phyloP scores from a whole-genome alignment of 139 green algal species.

The Chlamydomonas sphaeroides region DNA sequence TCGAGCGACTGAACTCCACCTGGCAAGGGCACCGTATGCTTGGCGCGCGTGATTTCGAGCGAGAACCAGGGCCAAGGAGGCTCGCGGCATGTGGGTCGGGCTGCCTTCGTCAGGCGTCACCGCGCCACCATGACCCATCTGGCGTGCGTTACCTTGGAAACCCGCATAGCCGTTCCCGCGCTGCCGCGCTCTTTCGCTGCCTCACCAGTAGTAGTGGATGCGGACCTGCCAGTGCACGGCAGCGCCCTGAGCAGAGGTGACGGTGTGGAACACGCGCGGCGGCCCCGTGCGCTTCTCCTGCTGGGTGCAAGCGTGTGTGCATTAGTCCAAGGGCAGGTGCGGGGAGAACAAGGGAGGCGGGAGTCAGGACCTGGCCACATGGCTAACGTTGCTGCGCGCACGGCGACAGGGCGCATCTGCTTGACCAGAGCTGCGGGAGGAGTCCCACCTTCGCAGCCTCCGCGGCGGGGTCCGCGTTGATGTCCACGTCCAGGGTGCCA shows the following conservation, averaged over 20 bases:
- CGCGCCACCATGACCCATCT: too few relatives aligned
- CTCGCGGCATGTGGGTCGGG: too few relatives aligned
- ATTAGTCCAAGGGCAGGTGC: neutral
- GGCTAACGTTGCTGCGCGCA: too few relatives aligned
- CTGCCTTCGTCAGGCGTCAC: too few relatives aligned
- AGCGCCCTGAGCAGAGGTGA: slow-evolving; percentile 82
- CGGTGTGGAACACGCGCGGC: slow-evolving; percentile 75
- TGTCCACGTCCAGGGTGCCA: slow-evolving; percentile 69
- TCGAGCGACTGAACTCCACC: too few relatives aligned
- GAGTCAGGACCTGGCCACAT: neutral
- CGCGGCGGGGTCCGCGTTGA: slow-evolving; percentile 42
- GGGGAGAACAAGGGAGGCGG: slow-evolving; percentile 1
- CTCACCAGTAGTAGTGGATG: slow-evolving; percentile 87
- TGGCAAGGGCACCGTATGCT: neutral
- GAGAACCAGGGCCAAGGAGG: too few relatives aligned
- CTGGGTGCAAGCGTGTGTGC: neutral
- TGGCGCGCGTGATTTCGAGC: too few relatives aligned
- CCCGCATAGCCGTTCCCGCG: too few relatives aligned
- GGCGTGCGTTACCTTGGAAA: too few relatives aligned
- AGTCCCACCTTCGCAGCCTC: slow-evolving; percentile 7
- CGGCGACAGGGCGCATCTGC: too few relatives aligned
- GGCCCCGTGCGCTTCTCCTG: neutral
- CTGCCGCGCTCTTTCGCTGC: too few relatives aligned
- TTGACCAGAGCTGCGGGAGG: too few relatives aligned
- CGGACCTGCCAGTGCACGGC: slow-evolving; percentile 88